Evolutionary conservation across 192 early-diverging fungal genomes (phyloP), one percentile per base, ranked within the genome.

Genomic region (Coemansia sp.): DNA sequence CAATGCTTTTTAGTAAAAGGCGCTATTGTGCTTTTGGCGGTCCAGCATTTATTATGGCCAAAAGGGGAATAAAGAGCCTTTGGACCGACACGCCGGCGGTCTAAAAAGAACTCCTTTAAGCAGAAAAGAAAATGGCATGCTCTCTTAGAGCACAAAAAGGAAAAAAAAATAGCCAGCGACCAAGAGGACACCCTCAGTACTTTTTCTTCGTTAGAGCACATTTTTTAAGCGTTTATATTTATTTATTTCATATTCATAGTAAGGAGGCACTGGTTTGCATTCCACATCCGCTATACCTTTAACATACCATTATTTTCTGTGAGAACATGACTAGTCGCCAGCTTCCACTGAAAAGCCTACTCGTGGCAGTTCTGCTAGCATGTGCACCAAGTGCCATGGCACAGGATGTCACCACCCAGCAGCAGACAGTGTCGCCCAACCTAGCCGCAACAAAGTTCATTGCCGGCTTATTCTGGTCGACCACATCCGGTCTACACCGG

Each of bases 401-500:
- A 13, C 51, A 55, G 14, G 2, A 31, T 11, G 51, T 55, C 50
- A 55, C 20, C 13, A 55, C 50, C 28, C 45, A 48, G 40, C 40
- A 43, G 16, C 40, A 28, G 51, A 55, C 28, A 31, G 51, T 74
- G 6, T 65, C 67, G 1, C 24, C 67, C 0, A 62, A 67, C 56
- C 60, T 79, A 14, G 55, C 55, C 35, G 42, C 64, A 9, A 64
- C 69, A 56, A 64, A 59, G 57, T 74, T 79, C 36, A 70, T 79
- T 53, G 71, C 71, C 0, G 77, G 77, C 0, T 62, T 79, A 26
- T 79, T 79, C 65, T 79, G 77, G 77, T 64, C 77, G 6, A 35
- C 67, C 3, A 43, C 60, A 1, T 66, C 48, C 7, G 71, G 71
- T 2, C 37, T 72, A 16, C 66, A 74, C 42, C 67, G 77, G 7